Conservation (phyloP, 164 flowering plant genomes). For the Berberis thunbergii region DNA sequence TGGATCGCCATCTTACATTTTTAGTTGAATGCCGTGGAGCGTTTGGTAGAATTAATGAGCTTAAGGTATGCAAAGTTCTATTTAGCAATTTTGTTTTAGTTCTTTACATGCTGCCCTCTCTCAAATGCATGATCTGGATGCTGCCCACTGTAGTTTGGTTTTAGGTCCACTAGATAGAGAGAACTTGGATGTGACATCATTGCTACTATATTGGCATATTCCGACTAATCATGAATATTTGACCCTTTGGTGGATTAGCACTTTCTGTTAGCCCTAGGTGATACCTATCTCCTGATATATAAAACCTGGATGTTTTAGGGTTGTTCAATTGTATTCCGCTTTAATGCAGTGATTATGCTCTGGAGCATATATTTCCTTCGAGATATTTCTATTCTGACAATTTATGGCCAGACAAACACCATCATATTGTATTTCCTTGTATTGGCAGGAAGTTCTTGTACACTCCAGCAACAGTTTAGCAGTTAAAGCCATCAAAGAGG, state of each 20-base stretch:
- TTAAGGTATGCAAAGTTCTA: conserved; percentile 43
- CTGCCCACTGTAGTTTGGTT: not conserved
- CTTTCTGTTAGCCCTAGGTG: too few species aligned
- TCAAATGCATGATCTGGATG: not conserved
- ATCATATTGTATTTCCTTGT: conserved; percentile 2
- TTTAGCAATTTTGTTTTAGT: not conserved
- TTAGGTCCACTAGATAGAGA: not conserved
- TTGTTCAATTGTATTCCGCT: not conserved
- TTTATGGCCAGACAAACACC: not conserved
- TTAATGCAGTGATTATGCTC: too few species aligned
- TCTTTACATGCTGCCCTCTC: not conserved
- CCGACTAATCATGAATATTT: too few species aligned
- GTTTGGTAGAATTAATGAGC: conserved; percentile 48
- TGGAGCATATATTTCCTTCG: not conserved
- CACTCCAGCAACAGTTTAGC: conserved; percentile 70
- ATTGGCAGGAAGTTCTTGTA: conserved; percentile 65
- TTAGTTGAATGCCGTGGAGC: conserved; percentile 75
- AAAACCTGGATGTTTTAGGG: too few species aligned
- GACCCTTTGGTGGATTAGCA: too few species aligned
- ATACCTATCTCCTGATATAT: too few species aligned
- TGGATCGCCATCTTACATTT: conserved; percentile 69
- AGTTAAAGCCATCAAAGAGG: conserved; percentile 44
- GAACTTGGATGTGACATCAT: too few species aligned
- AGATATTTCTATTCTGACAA: not conserved
- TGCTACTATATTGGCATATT: too few species aligned